Conservation (phyloP, 805 yeast species). For the Candida odintsovae region DNA sequence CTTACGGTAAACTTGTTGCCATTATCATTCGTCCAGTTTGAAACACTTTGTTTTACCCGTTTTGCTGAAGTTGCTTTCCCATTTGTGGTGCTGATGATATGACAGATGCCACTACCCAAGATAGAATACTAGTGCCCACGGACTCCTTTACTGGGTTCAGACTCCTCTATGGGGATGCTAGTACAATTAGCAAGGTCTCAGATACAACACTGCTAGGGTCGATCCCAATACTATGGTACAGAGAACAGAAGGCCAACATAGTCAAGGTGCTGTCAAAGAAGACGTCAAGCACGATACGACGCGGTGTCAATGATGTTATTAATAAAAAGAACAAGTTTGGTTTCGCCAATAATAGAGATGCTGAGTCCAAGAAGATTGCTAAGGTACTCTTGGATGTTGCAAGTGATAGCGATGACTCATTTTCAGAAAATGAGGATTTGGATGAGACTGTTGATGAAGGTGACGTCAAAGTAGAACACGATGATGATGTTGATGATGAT, state of each 20-base stretch:
- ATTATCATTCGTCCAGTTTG: no score
- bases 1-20: no score
- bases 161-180: constrained; percentile 45
- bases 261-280: constrained; percentile 14
- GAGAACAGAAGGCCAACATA: constrained; percentile 29
- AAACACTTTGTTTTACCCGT: no score
- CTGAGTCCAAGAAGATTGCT: background rate
- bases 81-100: background rate
- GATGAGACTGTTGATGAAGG: background rate
- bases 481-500: background rate
- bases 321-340: background rate
- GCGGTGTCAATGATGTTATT: background rate
- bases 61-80: background rate
- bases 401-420: background rate
- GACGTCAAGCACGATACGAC: constrained; percentile 1
- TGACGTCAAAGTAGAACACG: background rate
- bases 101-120: background rate
- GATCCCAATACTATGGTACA: constrained; percentile 52
- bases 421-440: background rate
- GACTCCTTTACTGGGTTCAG: constrained; percentile 59
- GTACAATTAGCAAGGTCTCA: constrained; percentile 43
- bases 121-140: constrained; percentile 33
- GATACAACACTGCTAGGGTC: constrained; percentile 48
- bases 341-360: background rate
- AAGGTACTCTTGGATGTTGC: background rate